Evolutionary conservation across 129 eudicot species (phyloP), one percentile per base, ranked within the genome.

Genomic region (Sambucus nigra): DNA sequence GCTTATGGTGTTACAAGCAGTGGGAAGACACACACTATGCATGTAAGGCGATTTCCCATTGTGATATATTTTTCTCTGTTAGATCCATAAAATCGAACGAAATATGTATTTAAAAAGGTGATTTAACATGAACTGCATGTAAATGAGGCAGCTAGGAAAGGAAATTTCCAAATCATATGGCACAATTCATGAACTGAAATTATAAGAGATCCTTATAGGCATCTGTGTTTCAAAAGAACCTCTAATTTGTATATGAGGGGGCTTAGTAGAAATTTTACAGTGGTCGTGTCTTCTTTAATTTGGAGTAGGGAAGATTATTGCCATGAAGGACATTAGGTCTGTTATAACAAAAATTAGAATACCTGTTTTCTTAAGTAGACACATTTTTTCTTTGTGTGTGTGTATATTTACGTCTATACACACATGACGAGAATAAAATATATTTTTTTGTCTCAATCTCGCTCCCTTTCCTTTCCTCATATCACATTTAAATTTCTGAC

Each of bases 1-100:
- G 99, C 99, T 32, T 91, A 91, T 70, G 99, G 99, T 65, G 99
- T 86, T 66, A 91, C 99, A 74, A 91, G 99, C 47, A 91, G 99
- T 77, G 99, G 99, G 60, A 91, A 91, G 82, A 91, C 95, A 17
- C 95, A 91, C 73, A 91, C 99, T 15, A 91, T 91, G 99, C 99
- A 91, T 72, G 99, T 91, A 66, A 91, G 95, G 50, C 32, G 53
- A 41, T 45, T 61, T 38, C 23, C 33, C 16, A 25, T 38, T 2
- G 41, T 65, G 39, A n/a, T 25, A 66, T 45, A 46, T 41, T 50
- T n/a, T 53, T 24, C 41, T 20, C 28, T 59, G 59, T 58, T 29
- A 9, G 5, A 3, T 9, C 5, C 13, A 35, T 2, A 1, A 12
- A 35, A 35, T 35, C 13, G 1, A 35, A 15, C 13, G 42, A 7